A percentile compares a stretch with the other conserved stretches of the same genome.
These are phyloP conservation scores for Schwanniomyces pseudopolymorphus DNA, from an alignment of 805 yeast species.

Conservation along the genomic window DNA sequence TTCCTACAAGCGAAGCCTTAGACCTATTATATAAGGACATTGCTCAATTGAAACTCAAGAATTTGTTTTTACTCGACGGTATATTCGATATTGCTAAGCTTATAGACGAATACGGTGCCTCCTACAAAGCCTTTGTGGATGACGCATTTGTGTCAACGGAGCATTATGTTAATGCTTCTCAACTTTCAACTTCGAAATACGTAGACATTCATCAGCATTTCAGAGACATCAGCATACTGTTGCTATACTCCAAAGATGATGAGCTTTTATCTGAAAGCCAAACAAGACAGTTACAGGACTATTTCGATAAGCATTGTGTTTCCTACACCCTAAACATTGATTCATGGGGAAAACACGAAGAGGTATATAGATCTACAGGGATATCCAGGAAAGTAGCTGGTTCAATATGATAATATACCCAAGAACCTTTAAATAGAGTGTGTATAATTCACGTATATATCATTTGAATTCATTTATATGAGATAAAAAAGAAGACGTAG, in stretches of 20 bases:
- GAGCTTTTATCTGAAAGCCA: slow-evolving; percentile 61
- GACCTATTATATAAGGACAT: background rate
- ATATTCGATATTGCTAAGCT: slow-evolving; percentile 57
- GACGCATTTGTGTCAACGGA: slow-evolving; percentile 49
- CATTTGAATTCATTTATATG: background rate
- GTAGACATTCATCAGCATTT: background rate
- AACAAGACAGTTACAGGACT: slow-evolving; percentile 35
- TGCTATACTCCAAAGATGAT: slow-evolving; percentile 65
- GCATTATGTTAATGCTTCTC: slow-evolving; percentile 24
- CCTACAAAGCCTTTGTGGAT: slow-evolving; percentile 53
- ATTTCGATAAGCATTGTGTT: slow-evolving; percentile 23
- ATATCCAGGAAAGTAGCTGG: background rate
- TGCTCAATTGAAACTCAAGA: background rate
- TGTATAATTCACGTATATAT: background rate
- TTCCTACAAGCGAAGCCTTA: background rate
- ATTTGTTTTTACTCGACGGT: slow-evolving; percentile 55
- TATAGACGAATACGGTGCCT: slow-evolving; percentile 56
- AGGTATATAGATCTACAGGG: slow-evolving; percentile 44
- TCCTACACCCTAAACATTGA: slow-evolving; percentile 16
- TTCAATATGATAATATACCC: background rate
- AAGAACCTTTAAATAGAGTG: background rate
- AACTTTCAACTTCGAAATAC: slow-evolving; percentile 14
- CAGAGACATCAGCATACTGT: slow-evolving; percentile 17
- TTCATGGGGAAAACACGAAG: slow-evolving; percentile 62
- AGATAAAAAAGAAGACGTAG: background rate